phyloP scores from a whole-genome alignment of 352 stramenopile genomes.

The Phytophthora niederhauseri region DNA sequence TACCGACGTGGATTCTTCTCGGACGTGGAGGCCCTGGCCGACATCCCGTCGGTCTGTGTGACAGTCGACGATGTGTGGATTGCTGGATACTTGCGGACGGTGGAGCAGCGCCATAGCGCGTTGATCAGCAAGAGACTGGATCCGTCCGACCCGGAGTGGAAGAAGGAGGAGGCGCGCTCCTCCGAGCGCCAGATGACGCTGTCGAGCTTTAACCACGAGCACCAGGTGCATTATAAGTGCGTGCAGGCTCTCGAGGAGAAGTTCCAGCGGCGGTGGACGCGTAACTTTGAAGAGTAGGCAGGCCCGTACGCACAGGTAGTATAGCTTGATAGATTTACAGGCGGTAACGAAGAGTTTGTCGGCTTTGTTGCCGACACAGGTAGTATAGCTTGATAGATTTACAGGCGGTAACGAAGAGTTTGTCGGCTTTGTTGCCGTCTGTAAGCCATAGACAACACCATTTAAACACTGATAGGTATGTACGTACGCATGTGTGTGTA shows the following conservation, averaged over 20 bases:
- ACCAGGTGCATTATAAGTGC: slow-evolving; percentile 86
- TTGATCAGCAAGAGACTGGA: slow-evolving; percentile 85
- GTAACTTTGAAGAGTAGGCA: slow-evolving; percentile 63
- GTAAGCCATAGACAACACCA: slow-evolving; percentile 19
- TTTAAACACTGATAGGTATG: slow-evolving; percentile 5
- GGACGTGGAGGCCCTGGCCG: slow-evolving; percentile 67
- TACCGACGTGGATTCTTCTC: slow-evolving; percentile 81
- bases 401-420: not conserved
- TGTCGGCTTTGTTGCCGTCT: not conserved
- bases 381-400: slow-evolving; percentile 21
- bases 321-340: slow-evolving; percentile 15
- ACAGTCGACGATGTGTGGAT: slow-evolving; percentile 89
- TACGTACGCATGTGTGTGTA: slow-evolving; percentile 28
- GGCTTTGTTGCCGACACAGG: not conserved
- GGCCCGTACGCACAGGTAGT: slow-evolving; percentile 1
- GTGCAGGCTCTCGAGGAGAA: slow-evolving; percentile 73
- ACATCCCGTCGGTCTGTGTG: slow-evolving; percentile 72
- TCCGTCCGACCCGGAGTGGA: slow-evolving; percentile 68
- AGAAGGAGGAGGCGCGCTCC: slow-evolving; percentile 59
- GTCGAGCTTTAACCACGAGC: slow-evolving; percentile 81
- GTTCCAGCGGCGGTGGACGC: slow-evolving; percentile 64
- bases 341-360: not conserved
- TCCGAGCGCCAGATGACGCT: slow-evolving; percentile 64
- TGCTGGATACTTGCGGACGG: slow-evolving; percentile 73
- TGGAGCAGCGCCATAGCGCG: slow-evolving; percentile 60